phyloP scores from a whole-genome alignment of 148 eudicot species.

The Agrostemma githago region DNA sequence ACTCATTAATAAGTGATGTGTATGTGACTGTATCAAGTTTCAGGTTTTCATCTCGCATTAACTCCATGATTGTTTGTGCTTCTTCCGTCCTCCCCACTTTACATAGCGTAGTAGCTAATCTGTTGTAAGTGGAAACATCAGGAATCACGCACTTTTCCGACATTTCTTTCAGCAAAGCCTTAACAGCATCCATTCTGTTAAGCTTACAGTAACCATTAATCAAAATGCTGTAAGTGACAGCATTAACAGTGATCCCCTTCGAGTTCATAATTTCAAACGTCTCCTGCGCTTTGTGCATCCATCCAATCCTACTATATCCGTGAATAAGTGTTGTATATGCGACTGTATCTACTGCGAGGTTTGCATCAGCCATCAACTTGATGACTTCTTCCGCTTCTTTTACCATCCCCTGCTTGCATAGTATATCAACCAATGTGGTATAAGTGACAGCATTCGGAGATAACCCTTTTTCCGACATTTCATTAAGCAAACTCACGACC shows the following conservation, averaged over 20 bases:
- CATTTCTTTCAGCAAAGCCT: constrained; percentile 23
- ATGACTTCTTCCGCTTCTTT: constrained; percentile 1
- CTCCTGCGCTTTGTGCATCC: constrained; percentile 28
- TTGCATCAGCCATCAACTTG: constrained; percentile 6
- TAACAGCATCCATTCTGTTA: constrained; percentile 28
- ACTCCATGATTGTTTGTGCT: constrained; percentile 22
- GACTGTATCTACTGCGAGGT: background rate
- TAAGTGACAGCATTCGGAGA: constrained; percentile 14
- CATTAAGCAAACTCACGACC: constrained; percentile 26
- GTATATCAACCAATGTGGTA: constrained; percentile 8
- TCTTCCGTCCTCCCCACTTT: constrained; percentile 25
- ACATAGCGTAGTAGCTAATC: constrained; percentile 19
- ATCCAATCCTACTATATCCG: constrained; percentile 24
- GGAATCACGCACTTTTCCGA: constrained; percentile 18
- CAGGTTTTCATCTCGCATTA: constrained; percentile 25
- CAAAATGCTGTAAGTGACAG: constrained; percentile 29
- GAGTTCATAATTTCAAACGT: constrained; percentile 25
- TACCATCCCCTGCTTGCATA: constrained; percentile 16
- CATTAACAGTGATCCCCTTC: constrained; percentile 22
- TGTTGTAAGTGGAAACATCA: constrained; percentile 23
- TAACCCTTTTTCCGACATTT: constrained; percentile 22
- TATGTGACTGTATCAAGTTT: constrained; percentile 21
- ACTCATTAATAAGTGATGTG: constrained; percentile 21
- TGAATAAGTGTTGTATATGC: constrained; percentile 9
- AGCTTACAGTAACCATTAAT: constrained; percentile 32